Conservation (phyloP, 345 rosid species). For the Pugionium cornutum region DNA sequence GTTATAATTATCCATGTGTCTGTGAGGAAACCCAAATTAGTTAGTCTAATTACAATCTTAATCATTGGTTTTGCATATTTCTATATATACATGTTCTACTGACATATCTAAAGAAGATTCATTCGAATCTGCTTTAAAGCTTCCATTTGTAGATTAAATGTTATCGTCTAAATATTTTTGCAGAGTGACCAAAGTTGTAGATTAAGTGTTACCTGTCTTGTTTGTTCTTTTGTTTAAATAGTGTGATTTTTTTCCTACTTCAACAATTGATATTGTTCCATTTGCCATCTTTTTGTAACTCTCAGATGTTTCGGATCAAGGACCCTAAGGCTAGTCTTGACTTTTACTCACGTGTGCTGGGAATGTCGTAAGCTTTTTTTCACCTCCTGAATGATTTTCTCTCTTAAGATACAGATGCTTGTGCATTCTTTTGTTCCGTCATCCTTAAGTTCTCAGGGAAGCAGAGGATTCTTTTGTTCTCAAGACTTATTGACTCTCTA, state of each 20-base stretch:
- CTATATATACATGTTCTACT: no score
- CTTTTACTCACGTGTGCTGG: conserved; percentile 86
- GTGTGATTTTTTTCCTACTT: no score
- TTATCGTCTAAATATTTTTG: no score
- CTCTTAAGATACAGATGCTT: no score
- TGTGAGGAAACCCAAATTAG: no score
- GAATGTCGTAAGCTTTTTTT: conserved; percentile 81
- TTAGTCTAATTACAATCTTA: neutral
- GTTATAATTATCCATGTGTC: no score
- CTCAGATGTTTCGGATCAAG: conserved; percentile 91
- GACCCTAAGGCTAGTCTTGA: conserved; percentile 90
- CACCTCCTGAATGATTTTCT: neutral
- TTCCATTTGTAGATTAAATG: neutral
- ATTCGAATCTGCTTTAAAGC: conserved; percentile 6
- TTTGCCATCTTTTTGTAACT: neutral
- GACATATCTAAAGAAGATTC: neutral
- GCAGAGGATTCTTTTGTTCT: conserved; percentile 4
- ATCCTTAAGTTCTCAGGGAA: conserved; percentile 1
- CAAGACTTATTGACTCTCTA: conserved; percentile 8
- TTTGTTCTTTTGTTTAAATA: neutral
- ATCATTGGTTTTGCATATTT: no score
- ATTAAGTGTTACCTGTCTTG: neutral
- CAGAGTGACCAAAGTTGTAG: no score
- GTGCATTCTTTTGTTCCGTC: no score
- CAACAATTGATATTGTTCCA: neutral